Evolutionary conservation across 139 green algal species (phyloP), one percentile per base, ranked within the genome.

Genomic region (Mesostigma viride): DNA sequence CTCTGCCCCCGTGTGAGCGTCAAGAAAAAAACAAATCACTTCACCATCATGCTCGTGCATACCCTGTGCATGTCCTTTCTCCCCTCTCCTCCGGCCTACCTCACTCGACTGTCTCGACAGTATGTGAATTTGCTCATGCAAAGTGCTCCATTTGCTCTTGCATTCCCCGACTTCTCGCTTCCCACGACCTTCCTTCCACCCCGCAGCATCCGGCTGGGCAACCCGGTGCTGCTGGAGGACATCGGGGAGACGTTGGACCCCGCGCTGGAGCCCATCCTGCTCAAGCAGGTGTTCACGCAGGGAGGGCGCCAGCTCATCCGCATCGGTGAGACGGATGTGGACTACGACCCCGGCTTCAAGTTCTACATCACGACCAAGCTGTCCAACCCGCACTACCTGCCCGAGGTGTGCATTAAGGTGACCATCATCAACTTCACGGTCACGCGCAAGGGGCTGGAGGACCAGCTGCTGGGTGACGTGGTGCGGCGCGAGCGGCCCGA

Each of bases 371-470:
- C 80, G 11, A 85, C 81, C 8, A 86, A 85, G 71, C 62, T 89
- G 66, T 63, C 86, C 63, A 93, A 93, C 73, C 88, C 88, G 28
- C 84, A 91, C 77, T 93, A 90, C 76, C 76, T 90, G 35, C 85
- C 87, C 1, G 85, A 95, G 72, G 66, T 86, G 1, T 91, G 82
- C 81, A 89, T 88, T 70, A 90, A 90, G 79, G 79, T 88, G 28
- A 86, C 78, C n/a, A 62, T 95, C 45, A 85, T 95, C 62, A 92
- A 95, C 80, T 95, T 95, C 73, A 89, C 84, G 8, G 82, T 88
- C 14, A 88, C 82, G 20, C 63, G 65, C 40, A 75, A 68, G 24
- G 87, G 86, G 22, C 70, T 92, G 46, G 88, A 95, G 76, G 86
- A 95, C 66, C 88, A 95, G 79, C 81, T 95, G 53, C 76, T 95